Evolutionary conservation across 139 green algal species (phyloP), one percentile per base, ranked within the genome.

Genomic region (Chlorella sp.): DNA sequence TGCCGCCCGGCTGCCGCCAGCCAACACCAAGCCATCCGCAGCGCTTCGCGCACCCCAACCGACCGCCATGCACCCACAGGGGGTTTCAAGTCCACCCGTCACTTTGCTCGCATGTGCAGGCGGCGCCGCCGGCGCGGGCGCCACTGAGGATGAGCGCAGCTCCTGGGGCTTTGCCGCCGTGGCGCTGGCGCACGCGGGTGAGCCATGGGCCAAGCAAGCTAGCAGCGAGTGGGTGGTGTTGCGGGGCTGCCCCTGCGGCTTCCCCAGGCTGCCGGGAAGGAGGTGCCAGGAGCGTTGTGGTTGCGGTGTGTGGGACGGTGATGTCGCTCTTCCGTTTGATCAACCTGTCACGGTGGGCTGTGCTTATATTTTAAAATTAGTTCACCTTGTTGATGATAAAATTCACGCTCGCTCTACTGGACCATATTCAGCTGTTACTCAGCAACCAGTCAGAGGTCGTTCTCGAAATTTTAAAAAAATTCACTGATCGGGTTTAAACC

Each of bases 251-350:
- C n/a, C n/a, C n/a, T n/a, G n/a, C n/a, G n/a, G n/a, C n/a, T n/a
- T n/a, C n/a, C n/a, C n/a, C n/a, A n/a, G n/a, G n/a, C n/a, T n/a
- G n/a, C n/a, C n/a, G n/a, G n/a, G n/a, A n/a, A n/a, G n/a, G n/a
- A n/a, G n/a, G n/a, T n/a, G n/a, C n/a, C n/a, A n/a, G n/a, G n/a
- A n/a, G n/a, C n/a, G n/a, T n/a, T n/a, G n/a, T n/a, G n/a, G n/a
- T n/a, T n/a, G n/a, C n/a, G n/a, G n/a, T n/a, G n/a, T n/a, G n/a
- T n/a, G n/a, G n/a, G n/a, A n/a, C n/a, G n/a, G n/a, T n/a, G n/a
- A n/a, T n/a, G n/a, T n/a, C n/a, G n/a, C n/a, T n/a, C n/a, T 91
- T 86, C 69, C 22, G 87, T 95, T 95, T 92, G 83, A 95, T 86
- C 87, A 93, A 84, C 75, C 54, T 64, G 83, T 92, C 74, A 95